Percentiles rank a stretch among this genome's conserved stretches.
phyloP scores from a whole-genome alignment of 2,329 filamentous ascomycete genomes.

The Hypoxylon sp. region DNA sequence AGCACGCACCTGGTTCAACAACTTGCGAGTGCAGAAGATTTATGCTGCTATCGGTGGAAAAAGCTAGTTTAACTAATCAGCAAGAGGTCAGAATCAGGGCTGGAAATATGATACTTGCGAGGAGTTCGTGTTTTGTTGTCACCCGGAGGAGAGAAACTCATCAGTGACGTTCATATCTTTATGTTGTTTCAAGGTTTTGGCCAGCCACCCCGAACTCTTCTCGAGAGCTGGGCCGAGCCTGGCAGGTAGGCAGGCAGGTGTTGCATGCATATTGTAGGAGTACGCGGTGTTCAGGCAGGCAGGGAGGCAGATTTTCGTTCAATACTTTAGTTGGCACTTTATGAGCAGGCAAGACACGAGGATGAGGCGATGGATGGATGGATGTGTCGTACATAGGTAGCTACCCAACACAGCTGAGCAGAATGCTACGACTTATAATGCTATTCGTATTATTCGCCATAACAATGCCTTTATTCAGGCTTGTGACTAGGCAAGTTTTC shows the following conservation, averaged over 20 bases:
- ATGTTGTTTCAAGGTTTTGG: constrained; percentile 17
- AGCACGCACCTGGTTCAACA: background rate
- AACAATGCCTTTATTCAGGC: background rate
- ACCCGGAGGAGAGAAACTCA: background rate
- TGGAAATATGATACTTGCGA: constrained; percentile 7
- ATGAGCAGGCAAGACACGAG: background rate
- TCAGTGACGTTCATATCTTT: constrained; percentile 19
- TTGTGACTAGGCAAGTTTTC: background rate
- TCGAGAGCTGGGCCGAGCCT: constrained; percentile 11
- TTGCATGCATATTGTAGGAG: constrained; percentile 36
- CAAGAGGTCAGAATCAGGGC: background rate
- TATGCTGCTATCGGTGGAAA: constrained; percentile 1
- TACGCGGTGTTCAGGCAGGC: constrained; percentile 30
- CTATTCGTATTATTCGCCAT: constrained; percentile 9
- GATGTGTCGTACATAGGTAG: constrained; percentile 1
- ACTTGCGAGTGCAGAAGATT: background rate
- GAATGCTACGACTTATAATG: constrained; percentile 14
- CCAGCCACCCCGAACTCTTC: background rate
- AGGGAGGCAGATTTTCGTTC: constrained; percentile 2
- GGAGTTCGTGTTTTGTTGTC: constrained; percentile 12
- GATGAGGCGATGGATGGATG: background rate
- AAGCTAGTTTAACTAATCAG: background rate
- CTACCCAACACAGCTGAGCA: background rate
- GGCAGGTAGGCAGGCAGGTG: constrained; percentile 15
- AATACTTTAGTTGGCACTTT: background rate